Base-by-base conservation (phyloP, 2,329 filamentous ascomycete species). In the Apiospora arundinis region DNA sequence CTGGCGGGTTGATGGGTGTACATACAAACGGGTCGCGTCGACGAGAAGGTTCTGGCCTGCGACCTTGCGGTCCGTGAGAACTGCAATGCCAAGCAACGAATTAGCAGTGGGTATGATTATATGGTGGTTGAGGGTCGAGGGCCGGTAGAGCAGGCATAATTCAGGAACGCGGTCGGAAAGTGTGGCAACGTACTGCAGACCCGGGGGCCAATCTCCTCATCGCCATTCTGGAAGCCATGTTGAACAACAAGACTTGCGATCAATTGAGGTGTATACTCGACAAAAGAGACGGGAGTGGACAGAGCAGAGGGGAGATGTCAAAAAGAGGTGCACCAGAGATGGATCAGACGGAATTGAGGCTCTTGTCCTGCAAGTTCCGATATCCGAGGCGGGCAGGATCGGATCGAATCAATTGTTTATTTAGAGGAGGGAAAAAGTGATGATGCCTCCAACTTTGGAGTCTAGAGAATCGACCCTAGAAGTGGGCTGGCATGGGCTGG, bases 21-120 rank as follows among this genome's bases (percentile, higher is more conserved):
- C 90, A 80, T 90, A 94, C 92, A 92, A 78, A 90, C 92, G 76
- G 93, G 90, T 80, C 92, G 91, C 74, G 95, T 95, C 74, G 93
- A 94, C 74, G 95, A 97, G 85, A 99, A 98, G 73, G 91, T 87
- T 84, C 95, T 90, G 80, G 88, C 87, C 80, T 93, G 90, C 78
- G 86, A 87, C 83, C 88, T 89, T 45, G 14, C 42, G 42, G 42
- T 45, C 16, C 42, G 42, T 16, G 42, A 45, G 42, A 45, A 45
- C 42, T 45, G 12, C 42, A 45, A 45, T 45, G 42, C 42, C 42
- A 45, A 45, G 42, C 12, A 45, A 45, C 42, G 42, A 45, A 45
- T 45, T 45, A 45, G 42, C 42, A 45, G 18, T 11, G 56, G 56
- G 32, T 28, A 63, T 40, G 18, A 60, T 60, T 60, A 16, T 25